phyloP scores from a whole-genome alignment of 2,329 filamentous ascomycete genomes.

The Stagonosporopsis tanaceti region DNA sequence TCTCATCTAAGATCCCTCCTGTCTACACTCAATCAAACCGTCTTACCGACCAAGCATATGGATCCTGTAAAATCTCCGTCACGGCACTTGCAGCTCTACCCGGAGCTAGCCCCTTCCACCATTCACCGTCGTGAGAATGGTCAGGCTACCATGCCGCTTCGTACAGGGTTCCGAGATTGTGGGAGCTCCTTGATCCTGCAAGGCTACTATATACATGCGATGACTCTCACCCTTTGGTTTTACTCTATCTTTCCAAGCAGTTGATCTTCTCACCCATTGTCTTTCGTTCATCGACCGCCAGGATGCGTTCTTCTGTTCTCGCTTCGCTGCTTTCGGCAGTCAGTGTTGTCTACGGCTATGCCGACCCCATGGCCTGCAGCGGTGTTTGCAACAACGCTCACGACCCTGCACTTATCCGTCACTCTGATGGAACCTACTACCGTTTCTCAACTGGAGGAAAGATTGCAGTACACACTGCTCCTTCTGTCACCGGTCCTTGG shows the following conservation, averaged over 20 bases:
- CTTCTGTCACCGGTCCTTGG: constrained; percentile 61
- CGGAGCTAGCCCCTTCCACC: constrained; percentile 10
- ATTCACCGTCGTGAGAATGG: background rate
- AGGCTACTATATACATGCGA: constrained; percentile 6
- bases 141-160: background rate
- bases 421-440: constrained; percentile 60
- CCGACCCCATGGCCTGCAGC: constrained; percentile 51
- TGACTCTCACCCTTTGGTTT: background rate
- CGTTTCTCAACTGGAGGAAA: constrained; percentile 62
- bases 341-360: constrained; percentile 44
- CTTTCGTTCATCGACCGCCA: constrained; percentile 16
- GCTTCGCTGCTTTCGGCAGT: constrained; percentile 29
- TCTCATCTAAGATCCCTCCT: constrained; percentile 1
- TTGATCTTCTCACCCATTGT: constrained; percentile 1
- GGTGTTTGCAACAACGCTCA: constrained; percentile 56
- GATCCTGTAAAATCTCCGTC: constrained; percentile 4
- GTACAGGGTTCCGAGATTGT: constrained; percentile 1
- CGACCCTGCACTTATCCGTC: constrained; percentile 59
- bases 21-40: background rate
- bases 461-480: constrained; percentile 59
- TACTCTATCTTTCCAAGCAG: background rate
- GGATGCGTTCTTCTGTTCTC: constrained; percentile 32
- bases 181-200: background rate
- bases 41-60: background rate
- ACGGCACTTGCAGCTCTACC: background rate